Conservation (phyloP, 1,139 yeast genomes). For the Spencermartinsiella ligniputridi region DNA sequence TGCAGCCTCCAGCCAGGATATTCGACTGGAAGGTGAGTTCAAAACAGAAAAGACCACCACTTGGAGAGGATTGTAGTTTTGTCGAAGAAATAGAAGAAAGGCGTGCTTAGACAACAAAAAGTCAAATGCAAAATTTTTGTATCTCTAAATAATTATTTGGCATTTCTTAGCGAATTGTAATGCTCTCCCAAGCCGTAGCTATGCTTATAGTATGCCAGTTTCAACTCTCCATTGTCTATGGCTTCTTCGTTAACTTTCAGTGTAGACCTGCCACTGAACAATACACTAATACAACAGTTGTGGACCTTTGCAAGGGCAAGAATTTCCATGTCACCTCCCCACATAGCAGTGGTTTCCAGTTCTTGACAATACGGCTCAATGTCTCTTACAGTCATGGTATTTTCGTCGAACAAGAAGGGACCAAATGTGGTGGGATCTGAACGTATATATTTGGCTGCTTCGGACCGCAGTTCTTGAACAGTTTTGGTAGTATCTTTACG, state of each 20-base stretch:
- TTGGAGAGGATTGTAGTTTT: slow-evolving; percentile 27
- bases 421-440: slow-evolving; percentile 62
- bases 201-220: slow-evolving; percentile 78
- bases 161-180: slow-evolving; percentile 75
- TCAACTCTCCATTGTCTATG: slow-evolving; percentile 43
- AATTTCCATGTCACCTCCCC: slow-evolving; percentile 97
- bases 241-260: slow-evolving; percentile 52
- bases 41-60: slow-evolving; percentile 24
- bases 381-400: slow-evolving; percentile 56
- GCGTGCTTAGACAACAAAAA: neutral
- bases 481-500: slow-evolving; percentile 45
- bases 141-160: too few relatives aligned
- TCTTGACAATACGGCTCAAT: slow-evolving; percentile 66
- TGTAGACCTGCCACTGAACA: slow-evolving; percentile 70
- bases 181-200: slow-evolving; percentile 91
- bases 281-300: slow-evolving; percentile 66
- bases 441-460: slow-evolving; percentile 65
- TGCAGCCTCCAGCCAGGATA: slow-evolving; percentile 38
- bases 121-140: too few relatives aligned
- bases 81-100: neutral
- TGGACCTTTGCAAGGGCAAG: slow-evolving; percentile 68
- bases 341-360: slow-evolving; percentile 70
- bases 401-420: slow-evolving; percentile 81
- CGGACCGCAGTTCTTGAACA: slow-evolving; percentile 53
- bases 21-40: slow-evolving; percentile 27